Base-by-base conservation (phyloP, 2,329 filamentous ascomycete genomes). In the Fusarium globosum region DNA sequence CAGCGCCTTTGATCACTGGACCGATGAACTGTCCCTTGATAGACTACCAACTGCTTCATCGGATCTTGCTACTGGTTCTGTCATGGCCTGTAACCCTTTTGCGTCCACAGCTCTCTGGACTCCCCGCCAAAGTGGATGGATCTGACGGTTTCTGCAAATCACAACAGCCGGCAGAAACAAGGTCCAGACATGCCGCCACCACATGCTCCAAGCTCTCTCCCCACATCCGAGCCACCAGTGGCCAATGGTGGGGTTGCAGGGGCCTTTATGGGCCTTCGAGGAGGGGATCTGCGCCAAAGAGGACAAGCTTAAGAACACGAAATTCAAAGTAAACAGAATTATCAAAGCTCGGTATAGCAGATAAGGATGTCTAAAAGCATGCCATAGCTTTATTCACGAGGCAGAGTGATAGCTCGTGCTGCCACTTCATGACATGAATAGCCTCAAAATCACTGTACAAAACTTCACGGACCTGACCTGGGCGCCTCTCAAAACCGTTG, bases 161-260 rank as follows among this genome's bases (percentile, higher is more conserved):
- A 77, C 65, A 74, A 49, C 51, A 67, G 65, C 62, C 70, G 63
- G 48, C 38, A 75, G 65, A 62, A 64, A 65, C 68, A 67, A 66
- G 72, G 68, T 42, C 64, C 56, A 73, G 52, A 56, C 56, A 70
- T 51, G 60, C 69, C 73, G 69, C 72, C 73, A 68, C 71, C 68
- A 65, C 28, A 45, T 51, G 35, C 68, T 60, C 61, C 56, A 65
- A 77, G 71, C 65, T 65, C 74, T 77, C 76, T 77, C 76, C 76
- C 76, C 76, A 77, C 75, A 78, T 59, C 58, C 63, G 57, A 48
- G 70, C 73, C 71, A 69, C 66, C 63, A 64, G 60, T 73, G 71
- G 65, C 74, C 77, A 75, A 79, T 78, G 46, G 69, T 42, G 52
- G 30, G 35, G 48, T 39, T 42, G 42, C 64, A 63, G 36, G 58